Percentiles rank a stretch among this genome's conserved stretches.
Conservation (phyloP, 441 rosid genomes). For the Corymbia citriodora region DNA sequence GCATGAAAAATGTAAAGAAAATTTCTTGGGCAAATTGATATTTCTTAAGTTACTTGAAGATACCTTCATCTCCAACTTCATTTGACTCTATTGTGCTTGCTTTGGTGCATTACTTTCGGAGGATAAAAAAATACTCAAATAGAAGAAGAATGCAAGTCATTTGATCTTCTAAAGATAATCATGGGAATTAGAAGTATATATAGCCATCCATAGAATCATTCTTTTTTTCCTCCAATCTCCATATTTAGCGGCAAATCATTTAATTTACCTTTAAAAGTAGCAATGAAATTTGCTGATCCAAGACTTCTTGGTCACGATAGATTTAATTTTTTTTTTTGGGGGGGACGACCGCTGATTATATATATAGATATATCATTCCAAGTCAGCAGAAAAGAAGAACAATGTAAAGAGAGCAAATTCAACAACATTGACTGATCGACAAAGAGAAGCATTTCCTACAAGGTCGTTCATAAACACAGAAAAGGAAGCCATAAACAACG, state of each 20-base stretch:
- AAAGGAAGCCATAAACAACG: not conserved
- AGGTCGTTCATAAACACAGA: not conserved
- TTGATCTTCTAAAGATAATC: not conserved
- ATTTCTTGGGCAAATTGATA: not conserved
- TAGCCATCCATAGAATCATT: not conserved
- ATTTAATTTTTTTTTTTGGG: not conserved
- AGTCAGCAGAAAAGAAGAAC: not conserved
- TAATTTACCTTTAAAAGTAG: not conserved
- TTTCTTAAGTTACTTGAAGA: not conserved
- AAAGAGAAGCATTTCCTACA: not conserved
- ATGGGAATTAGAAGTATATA: not conserved
- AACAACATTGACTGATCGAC: not conserved
- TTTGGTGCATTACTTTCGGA: not conserved
- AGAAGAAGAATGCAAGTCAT: not conserved
- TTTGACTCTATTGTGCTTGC: not conserved
- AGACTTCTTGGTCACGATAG: not conserved
- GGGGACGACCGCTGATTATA: not conserved
- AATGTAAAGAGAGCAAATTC: not conserved
- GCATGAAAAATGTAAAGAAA: not conserved
- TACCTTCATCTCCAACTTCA: not conserved
- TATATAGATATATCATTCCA: not conserved
- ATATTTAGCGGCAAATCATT: not conserved
- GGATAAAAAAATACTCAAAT: not conserved
- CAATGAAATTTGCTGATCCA: not conserved
- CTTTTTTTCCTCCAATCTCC: not conserved